Conservation (phyloP, 176 grass and related monocot species). For the Eleusine indica region DNA sequence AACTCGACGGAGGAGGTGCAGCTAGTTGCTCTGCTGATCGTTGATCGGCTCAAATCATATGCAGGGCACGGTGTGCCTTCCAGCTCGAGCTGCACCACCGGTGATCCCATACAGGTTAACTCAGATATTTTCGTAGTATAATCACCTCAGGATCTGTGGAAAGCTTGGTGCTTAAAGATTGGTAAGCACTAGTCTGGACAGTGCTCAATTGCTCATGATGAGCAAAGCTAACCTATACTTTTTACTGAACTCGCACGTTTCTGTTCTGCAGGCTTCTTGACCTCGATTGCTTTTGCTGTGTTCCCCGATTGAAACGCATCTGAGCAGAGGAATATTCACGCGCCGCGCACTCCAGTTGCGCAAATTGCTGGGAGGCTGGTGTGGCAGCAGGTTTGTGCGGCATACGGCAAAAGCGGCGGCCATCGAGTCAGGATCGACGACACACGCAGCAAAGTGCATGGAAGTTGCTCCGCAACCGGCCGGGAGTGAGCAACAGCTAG, state of each 20-base stretch:
- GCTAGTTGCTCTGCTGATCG: background rate
- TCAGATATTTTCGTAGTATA: too few species aligned
- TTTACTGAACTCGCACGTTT: background rate
- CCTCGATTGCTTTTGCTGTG: background rate
- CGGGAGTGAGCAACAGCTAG: slow-evolving; percentile 49
- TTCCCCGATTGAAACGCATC: too few species aligned
- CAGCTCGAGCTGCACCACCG: slow-evolving; percentile 29
- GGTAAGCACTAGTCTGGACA: too few species aligned
- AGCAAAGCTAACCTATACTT: too few species aligned
- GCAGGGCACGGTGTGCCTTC: background rate
- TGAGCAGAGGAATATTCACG: background rate
- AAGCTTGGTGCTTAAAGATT: too few species aligned
- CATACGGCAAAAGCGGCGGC: background rate
- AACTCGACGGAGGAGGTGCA: background rate
- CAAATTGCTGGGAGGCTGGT: slow-evolving; percentile 15
- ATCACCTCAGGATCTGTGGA: too few species aligned
- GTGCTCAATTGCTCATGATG: too few species aligned
- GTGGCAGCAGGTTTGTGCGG: background rate
- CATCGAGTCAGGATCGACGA: slow-evolving; percentile 23
- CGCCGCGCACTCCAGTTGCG: background rate
- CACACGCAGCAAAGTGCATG: background rate
- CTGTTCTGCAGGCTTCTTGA: background rate
- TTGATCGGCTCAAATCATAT: background rate
- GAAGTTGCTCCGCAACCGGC: background rate
- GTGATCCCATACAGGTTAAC: too few species aligned